A percentile compares a stretch with the other conserved stretches of the same genome.
Conservation (phyloP, 257 asterid genomes). For the Gentiana dahurica region DNA sequence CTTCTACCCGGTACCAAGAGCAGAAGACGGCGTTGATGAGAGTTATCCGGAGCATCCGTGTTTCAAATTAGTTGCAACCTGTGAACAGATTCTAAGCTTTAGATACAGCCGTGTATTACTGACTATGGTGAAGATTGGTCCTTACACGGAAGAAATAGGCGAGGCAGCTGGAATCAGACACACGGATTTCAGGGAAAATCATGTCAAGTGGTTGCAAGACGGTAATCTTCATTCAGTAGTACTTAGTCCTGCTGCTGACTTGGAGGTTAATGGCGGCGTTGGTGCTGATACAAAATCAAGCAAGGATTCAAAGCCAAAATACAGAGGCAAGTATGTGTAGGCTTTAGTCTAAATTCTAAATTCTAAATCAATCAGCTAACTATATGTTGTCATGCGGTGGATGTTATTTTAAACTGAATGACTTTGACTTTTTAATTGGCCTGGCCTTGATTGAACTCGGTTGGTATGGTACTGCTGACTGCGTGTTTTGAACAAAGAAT, state of each 20-base stretch:
- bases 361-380: neutral
- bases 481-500: too few relatives aligned
- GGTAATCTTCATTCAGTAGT: constrained; percentile 94
- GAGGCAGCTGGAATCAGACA: constrained; percentile 58
- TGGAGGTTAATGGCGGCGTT: constrained; percentile 18
- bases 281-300: constrained; percentile 32
- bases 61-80: constrained; percentile 51
- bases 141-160: constrained; percentile 60
- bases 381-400: too few relatives aligned
- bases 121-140: constrained; percentile 24
- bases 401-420: too few relatives aligned
- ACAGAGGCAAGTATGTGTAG: constrained; percentile 96
- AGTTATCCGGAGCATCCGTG: constrained; percentile 88
- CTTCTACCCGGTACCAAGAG: constrained; percentile 83
- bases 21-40: constrained; percentile 45
- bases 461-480: too few relatives aligned
- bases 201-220: constrained; percentile 90
- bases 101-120: constrained; percentile 45
- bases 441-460: neutral
- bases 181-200: constrained; percentile 71
- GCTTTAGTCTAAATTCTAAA: neutral
- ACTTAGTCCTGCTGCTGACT: constrained; percentile 53
- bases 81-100: constrained; percentile 86
- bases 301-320: constrained; percentile 58
- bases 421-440: neutral